Conservation (phyloP, 176 grass and related monocot genomes). For the Oryza coarctata region DNA sequence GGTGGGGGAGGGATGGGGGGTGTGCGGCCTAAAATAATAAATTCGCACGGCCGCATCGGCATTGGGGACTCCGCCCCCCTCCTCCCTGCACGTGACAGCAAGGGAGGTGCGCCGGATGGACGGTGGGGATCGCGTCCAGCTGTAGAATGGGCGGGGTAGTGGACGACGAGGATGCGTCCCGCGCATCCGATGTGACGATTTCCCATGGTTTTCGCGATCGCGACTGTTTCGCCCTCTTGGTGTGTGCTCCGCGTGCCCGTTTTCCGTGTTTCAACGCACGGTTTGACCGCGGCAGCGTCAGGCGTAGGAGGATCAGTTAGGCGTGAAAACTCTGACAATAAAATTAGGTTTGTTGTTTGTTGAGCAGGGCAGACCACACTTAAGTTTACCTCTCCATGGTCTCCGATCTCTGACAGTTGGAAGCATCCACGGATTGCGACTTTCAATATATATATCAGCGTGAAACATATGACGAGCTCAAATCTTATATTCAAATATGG, state of each 20-base stretch:
- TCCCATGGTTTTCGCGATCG: neutral
- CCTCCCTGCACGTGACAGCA: conserved; percentile 16
- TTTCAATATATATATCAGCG: neutral
- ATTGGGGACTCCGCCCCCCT: conserved; percentile 46
- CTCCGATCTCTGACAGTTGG: neutral
- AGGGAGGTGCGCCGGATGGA: neutral
- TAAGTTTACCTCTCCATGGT: neutral
- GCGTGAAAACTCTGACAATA: neutral
- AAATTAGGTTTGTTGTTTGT: neutral
- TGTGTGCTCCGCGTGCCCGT: neutral
- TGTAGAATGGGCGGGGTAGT: neutral
- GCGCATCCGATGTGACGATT: neutral
- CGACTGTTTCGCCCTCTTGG: neutral
- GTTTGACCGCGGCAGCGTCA: neutral
- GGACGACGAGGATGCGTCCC: neutral
- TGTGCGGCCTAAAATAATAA: conserved; percentile 43
- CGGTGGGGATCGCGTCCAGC: neutral
- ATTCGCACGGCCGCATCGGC: conserved; percentile 27
- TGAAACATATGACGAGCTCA: neutral
- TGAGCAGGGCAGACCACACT: no score
- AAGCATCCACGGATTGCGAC: neutral
- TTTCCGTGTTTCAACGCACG: neutral
- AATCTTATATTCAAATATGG: no score
- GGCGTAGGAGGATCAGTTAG: no score
- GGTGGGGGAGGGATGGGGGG: conserved; percentile 1